These are phyloP conservation scores for Xylaria arbuscula DNA, from an alignment of 2,329 filamentous ascomycete species.

Conservation along the genomic window DNA sequence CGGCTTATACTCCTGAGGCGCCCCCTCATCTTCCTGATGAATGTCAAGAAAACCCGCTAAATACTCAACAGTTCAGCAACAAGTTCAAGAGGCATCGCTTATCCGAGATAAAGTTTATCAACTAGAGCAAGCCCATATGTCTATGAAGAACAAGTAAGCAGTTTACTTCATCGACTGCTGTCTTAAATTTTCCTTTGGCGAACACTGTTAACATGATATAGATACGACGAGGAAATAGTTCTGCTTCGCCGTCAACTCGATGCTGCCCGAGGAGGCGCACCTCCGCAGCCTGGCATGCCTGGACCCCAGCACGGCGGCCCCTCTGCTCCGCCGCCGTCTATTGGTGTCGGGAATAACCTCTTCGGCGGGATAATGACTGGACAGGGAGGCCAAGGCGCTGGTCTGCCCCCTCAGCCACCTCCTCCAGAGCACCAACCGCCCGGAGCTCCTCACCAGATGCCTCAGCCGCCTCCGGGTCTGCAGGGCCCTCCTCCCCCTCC, in stretches of 20 bases:
- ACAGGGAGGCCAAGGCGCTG: conserved; percentile 81
- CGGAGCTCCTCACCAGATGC: conserved; percentile 70
- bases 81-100: conserved; percentile 95
- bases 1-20: neutral
- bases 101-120: conserved; percentile 93
- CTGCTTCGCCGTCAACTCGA: conserved; percentile 89
- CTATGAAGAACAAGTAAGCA: conserved; percentile 90
- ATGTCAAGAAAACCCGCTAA: conserved; percentile 40
- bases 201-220: conserved; percentile 54
- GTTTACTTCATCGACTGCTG: neutral
- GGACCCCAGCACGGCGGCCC: conserved; percentile 81
- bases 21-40: neutral
- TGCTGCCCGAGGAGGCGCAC: conserved; percentile 72
- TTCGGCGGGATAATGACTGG: conserved; percentile 98
- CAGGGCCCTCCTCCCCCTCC: conserved; percentile 69
- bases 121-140: conserved; percentile 89
- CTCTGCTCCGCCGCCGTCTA: conserved; percentile 83
- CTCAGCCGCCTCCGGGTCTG: conserved; percentile 78
- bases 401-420: conserved; percentile 76
- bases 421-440: conserved; percentile 71
- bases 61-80: conserved; percentile 75
- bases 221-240: conserved; percentile 92
- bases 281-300: conserved; percentile 66
- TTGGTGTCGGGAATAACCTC: conserved; percentile 90
- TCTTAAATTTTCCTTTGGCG: neutral